Conservation (phyloP, 371 early-diverging fungal species). For the Saksenaea oblongispora region DNA sequence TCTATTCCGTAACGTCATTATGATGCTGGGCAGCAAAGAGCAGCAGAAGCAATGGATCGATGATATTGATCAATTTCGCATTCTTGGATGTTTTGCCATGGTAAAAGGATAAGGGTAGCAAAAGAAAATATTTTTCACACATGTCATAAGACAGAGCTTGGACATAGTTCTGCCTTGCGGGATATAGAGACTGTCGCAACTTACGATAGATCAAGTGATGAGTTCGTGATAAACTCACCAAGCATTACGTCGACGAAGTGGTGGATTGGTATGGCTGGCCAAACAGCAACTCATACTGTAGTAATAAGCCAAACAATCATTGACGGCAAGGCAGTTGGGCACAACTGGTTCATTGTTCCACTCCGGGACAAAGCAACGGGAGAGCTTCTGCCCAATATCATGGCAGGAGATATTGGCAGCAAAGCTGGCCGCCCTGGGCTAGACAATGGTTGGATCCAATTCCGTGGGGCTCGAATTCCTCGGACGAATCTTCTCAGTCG, state of each 20-base stretch:
- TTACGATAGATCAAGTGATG: conserved; percentile 70
- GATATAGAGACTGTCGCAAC: conserved; percentile 91
- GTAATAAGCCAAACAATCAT: conserved; percentile 67
- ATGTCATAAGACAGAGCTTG: conserved; percentile 53
- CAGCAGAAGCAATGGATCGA: conserved; percentile 60
- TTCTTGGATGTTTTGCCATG: conserved; percentile 75
- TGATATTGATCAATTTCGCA: conserved; percentile 49
- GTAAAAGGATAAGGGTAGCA: conserved; percentile 31
- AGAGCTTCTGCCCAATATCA: conserved; percentile 74
- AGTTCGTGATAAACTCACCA: conserved; percentile 86
- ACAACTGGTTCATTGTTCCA: conserved; percentile 86
- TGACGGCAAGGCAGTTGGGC: conserved; percentile 67
- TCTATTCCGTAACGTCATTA: conserved; percentile 58
- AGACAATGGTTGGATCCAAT: conserved; percentile 95
- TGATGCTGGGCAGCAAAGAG: conserved; percentile 60
- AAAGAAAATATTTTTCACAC: neutral
- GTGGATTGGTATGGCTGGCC: conserved; percentile 93
- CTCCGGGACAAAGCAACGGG: conserved; percentile 77
- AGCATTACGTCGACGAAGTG: conserved; percentile 85
- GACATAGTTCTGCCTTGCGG: conserved; percentile 84
- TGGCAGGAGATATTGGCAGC: conserved; percentile 85
- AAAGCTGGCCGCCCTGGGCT: conserved; percentile 81
- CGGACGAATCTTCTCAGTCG: conserved; percentile 79
- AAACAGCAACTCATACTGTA: conserved; percentile 76
- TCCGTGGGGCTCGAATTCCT: conserved; percentile 84